A percentile compares a stretch with the other conserved stretches of the same genome.
These are phyloP conservation scores for Durusdinium trenchii DNA, from an alignment of 73 alveolate genomes.

Conservation along the genomic window DNA sequence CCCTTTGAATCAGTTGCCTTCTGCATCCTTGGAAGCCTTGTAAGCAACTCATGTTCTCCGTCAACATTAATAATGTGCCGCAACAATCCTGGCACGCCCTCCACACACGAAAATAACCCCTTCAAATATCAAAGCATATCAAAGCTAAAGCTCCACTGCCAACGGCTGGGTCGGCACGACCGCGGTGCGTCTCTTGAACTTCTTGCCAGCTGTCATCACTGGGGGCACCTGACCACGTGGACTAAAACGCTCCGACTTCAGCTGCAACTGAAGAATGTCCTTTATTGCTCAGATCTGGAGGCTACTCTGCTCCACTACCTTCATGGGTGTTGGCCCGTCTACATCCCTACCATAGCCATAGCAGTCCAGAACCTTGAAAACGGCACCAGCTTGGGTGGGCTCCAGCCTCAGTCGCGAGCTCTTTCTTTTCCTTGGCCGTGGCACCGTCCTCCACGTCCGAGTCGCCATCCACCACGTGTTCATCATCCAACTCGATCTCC, in stretches of 20 bases:
- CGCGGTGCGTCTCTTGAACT: not conserved
- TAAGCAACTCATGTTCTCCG: no score
- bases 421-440: not conserved
- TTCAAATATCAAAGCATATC: not conserved
- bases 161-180: slow-evolving; percentile 61
- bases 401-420: slow-evolving; percentile 25
- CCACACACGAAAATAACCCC: not conserved
- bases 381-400: not conserved
- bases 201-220: not conserved
- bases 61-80: no score
- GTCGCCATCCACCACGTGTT: slow-evolving; percentile 63
- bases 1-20: no score
- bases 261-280: no score
- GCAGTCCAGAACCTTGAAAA: not conserved
- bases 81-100: not conserved
- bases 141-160: slow-evolving; percentile 38
- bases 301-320: no score
- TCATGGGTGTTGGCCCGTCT: slow-evolving; percentile 41
- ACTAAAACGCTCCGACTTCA: no score
- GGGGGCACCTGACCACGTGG: not conserved
- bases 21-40: no score
- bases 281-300: no score
- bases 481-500: slow-evolving; percentile 75
- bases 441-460: slow-evolving; percentile 80
- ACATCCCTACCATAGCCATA: not conserved